Conservation (phyloP, 2,329 filamentous ascomycete genomes). For the Fulvia fulva region DNA sequence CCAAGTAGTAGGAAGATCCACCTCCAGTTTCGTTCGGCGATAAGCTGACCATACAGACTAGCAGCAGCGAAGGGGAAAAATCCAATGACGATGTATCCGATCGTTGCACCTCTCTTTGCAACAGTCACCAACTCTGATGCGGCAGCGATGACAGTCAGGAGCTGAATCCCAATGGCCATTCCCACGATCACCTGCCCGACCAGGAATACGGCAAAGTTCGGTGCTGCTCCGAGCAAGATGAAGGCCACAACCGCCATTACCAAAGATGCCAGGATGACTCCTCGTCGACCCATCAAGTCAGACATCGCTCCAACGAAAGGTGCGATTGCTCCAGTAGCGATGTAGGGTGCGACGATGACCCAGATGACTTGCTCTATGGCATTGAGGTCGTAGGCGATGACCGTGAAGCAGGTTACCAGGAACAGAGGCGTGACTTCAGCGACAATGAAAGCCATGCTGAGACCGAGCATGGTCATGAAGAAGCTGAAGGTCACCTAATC, state of each 20-base stretch:
- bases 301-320: constrained; percentile 15
- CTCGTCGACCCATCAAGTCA: constrained; percentile 14
- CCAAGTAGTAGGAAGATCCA: constrained; percentile 52
- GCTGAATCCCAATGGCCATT: constrained; percentile 10
- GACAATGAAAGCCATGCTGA: constrained; percentile 15
- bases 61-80: constrained; percentile 60
- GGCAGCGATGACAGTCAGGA: constrained; percentile 48
- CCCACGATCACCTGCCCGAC: constrained; percentile 7
- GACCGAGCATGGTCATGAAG: constrained; percentile 19
- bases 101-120: constrained; percentile 59
- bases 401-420: constrained; percentile 17
- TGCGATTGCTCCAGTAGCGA: constrained; percentile 16
- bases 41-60: constrained; percentile 58
- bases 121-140: constrained; percentile 64
- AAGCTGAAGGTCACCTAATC: constrained; percentile 12
- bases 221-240: constrained; percentile 15
- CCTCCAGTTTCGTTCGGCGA: constrained; percentile 48
- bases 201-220: constrained; percentile 13
- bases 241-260: constrained; percentile 12
- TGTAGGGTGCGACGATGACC: constrained; percentile 16
- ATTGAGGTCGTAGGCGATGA: constrained; percentile 12
- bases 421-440: constrained; percentile 21
- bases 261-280: constrained; percentile 10
- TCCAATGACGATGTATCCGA: constrained; percentile 55
- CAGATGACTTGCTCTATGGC: constrained; percentile 18